Evolutionary conservation across 75 land plant genomes (phyloP).

Genomic region (Sequoiadendron giganteum): DNA sequence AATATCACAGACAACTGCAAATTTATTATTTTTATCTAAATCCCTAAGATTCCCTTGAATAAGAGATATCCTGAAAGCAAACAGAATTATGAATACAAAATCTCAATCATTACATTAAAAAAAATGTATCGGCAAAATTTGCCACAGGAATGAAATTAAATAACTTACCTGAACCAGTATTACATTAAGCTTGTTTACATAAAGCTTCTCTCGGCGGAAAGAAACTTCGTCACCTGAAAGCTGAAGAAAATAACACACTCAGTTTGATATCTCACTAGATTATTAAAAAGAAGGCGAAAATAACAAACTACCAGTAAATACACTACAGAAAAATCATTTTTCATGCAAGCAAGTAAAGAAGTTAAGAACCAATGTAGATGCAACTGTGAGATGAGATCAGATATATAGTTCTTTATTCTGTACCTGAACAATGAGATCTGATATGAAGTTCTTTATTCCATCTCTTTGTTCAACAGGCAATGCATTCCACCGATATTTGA

Average conservation of each 20-base stretch:
- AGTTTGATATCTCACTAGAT: not conserved
- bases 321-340: not conserved
- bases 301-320: not conserved
- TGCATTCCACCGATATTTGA: slow-evolving; percentile 98
- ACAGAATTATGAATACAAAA: not conserved
- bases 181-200: slow-evolving; percentile 95
- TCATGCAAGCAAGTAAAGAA: not conserved
- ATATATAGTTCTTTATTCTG: slow-evolving; percentile 27
- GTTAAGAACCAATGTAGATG: not conserved
- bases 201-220: slow-evolving; percentile 77
- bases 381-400: slow-evolving; percentile 95
- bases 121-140: not conserved
- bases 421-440: slow-evolving; percentile 99
- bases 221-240: slow-evolving; percentile 91
- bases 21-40: not conserved
- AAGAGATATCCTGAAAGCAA: not conserved
- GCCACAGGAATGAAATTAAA: not conserved
- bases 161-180: slow-evolving; percentile 87
- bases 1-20: not conserved
- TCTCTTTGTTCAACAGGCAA: slow-evolving; percentile 94
- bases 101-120: not conserved
- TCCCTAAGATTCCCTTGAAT: not conserved
- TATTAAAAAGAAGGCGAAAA: not conserved
- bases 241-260: slow-evolving; percentile 28
- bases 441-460: slow-evolving; percentile 97